Percentiles rank a stretch among this genome's conserved stretches.
These are phyloP conservation scores for Zarea fungicola DNA, from an alignment of 2,329 filamentous ascomycete species.

Conservation along the genomic window DNA sequence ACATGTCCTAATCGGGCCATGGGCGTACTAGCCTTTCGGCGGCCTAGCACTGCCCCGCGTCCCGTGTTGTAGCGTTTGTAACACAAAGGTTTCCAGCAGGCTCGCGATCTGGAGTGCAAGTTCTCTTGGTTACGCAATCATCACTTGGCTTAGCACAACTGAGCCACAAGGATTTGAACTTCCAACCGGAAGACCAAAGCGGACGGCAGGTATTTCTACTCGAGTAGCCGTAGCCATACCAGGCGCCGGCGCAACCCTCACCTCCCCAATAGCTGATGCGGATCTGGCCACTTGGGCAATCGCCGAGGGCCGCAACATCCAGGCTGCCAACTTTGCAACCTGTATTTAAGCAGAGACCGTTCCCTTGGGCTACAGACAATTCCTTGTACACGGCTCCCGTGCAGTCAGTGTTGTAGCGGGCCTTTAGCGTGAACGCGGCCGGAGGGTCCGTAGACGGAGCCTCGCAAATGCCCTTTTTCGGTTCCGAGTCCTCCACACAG, in stretches of 20 bases:
- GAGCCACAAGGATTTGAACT: constrained; percentile 1
- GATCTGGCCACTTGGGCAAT: background rate
- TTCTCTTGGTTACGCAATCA: background rate
- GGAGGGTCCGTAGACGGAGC: background rate
- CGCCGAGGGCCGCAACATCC: background rate
- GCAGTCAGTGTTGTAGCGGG: background rate
- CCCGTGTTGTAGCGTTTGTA: too few species aligned
- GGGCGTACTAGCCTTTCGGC: too few species aligned
- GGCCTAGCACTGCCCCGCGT: too few species aligned
- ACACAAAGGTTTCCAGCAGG: too few species aligned
- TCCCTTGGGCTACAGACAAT: background rate
- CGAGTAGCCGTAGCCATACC: constrained; percentile 2
- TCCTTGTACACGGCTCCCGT: background rate
- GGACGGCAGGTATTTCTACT: background rate
- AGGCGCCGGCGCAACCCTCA: background rate
- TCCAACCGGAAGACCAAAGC: background rate
- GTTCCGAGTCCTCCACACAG: background rate
- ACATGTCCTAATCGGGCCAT: too few species aligned
- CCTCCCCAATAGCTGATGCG: background rate
- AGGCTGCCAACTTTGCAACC: background rate
- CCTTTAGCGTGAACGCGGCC: background rate
- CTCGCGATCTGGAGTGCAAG: background rate
- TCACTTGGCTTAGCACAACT: background rate
- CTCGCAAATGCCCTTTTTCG: background rate
- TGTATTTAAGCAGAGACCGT: background rate